Evolutionary conservation across 73 alveolate genomes (phyloP).

Genomic region (Paramecium primaurelia): DNA sequence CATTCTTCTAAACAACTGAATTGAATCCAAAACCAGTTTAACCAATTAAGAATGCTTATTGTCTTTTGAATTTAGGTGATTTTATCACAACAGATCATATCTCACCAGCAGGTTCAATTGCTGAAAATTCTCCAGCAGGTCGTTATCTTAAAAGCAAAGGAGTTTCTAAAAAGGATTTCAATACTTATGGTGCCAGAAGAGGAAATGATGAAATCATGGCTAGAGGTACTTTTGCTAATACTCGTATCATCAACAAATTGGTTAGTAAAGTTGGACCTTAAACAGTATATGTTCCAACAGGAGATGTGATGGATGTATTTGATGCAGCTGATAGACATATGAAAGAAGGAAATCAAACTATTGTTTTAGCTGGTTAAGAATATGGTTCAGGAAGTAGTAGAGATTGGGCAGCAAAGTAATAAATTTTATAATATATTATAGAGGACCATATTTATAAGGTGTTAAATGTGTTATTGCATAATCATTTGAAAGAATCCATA

Average conservation of each 20-base stretch:
- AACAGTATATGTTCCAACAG: slow-evolving; percentile 80
- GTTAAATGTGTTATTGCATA: slow-evolving; percentile 86
- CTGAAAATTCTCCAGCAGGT: slow-evolving; percentile 87
- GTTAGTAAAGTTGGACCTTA: slow-evolving; percentile 82
- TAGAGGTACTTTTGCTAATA: slow-evolving; percentile 94
- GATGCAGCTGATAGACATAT: slow-evolving; percentile 83
- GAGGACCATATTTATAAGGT: slow-evolving; percentile 85
- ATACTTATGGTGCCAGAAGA: slow-evolving; percentile 91
- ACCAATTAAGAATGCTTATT: slow-evolving; percentile 75
- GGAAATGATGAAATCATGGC: slow-evolving; percentile 95
- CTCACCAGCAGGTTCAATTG: slow-evolving; percentile 94
- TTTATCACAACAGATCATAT: slow-evolving; percentile 93
- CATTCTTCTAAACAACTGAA: slow-evolving; percentile 81
- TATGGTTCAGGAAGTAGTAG: slow-evolving; percentile 94
- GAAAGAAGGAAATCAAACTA: slow-evolving; percentile 71
- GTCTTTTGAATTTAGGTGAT: slow-evolving; percentile 83
- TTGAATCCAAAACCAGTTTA: slow-evolving; percentile 56
- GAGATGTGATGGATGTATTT: slow-evolving; percentile 77
- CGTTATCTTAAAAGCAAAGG: slow-evolving; percentile 76
- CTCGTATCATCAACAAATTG: slow-evolving; percentile 84
- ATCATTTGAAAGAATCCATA: slow-evolving; percentile 85
- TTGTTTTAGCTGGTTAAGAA: slow-evolving; percentile 90
- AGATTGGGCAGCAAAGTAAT: slow-evolving; percentile 95
- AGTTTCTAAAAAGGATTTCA: slow-evolving; percentile 80
- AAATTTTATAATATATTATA: slow-evolving; percentile 56